Conservation (phyloP, 768 basidiomycete species). For the Leccinum longicurvipes region DNA sequence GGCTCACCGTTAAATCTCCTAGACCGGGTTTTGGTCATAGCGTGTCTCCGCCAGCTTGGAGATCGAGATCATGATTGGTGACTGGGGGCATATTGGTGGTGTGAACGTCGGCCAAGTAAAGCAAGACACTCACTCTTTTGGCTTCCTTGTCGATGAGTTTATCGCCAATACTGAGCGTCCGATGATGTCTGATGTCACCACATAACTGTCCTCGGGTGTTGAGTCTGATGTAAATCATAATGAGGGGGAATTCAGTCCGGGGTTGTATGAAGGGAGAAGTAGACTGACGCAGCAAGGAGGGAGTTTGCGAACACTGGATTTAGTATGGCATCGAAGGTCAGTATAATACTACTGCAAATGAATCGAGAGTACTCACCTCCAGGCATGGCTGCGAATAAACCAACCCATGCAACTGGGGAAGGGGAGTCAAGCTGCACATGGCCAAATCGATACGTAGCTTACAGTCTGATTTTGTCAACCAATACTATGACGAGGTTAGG, state of each 20-base stretch:
- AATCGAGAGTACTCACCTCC: constrained; percentile 8
- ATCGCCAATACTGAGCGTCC: background rate
- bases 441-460: background rate
- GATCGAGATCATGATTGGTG: constrained; percentile 16
- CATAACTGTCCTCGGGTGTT: constrained; percentile 7
- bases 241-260: background rate
- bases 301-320: constrained; percentile 18
- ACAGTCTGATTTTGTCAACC: constrained; percentile 14
- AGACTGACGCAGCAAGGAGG: constrained; percentile 17
- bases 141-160: constrained; percentile 1
- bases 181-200: constrained; percentile 16
- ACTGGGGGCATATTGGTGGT: constrained; percentile 2
- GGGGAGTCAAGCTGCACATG: background rate
- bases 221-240: constrained; percentile 2
- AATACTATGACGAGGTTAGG: constrained; percentile 10
- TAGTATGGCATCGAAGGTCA: background rate
- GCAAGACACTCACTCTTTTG: constrained; percentile 6
- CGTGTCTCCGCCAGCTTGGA: constrained; percentile 8
- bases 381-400: constrained; percentile 14
- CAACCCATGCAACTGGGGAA: constrained; percentile 14
- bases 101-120: background rate
- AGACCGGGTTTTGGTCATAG: constrained; percentile 8
- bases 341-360: too few species aligned
- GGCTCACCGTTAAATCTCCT: background rate
- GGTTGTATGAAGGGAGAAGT: background rate